Evolutionary conservation across 306 rosid species (phyloP).

Genomic region (Cicer bijugum): DNA sequence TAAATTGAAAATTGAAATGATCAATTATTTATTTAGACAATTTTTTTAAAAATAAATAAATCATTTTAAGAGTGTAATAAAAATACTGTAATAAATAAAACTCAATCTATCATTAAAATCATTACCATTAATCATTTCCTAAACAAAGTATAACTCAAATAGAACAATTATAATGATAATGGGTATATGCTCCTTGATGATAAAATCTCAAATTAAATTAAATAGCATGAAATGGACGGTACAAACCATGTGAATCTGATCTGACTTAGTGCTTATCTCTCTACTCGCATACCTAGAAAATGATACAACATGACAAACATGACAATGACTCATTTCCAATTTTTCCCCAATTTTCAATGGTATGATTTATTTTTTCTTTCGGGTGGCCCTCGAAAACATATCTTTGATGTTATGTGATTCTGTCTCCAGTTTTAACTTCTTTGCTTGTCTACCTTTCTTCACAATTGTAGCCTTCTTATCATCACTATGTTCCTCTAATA

Average conservation of each 20-base stretch:
- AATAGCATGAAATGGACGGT: slow-evolving; percentile 21
- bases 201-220: neutral
- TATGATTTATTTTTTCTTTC: slow-evolving; percentile 57
- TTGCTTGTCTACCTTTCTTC: slow-evolving; percentile 64
- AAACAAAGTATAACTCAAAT: too few relatives aligned
- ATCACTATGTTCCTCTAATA: slow-evolving; percentile 55
- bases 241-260: slow-evolving; percentile 21
- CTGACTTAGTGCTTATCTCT: slow-evolving; percentile 53
- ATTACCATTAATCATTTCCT: too few relatives aligned
- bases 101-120: too few relatives aligned
- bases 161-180: too few relatives aligned
- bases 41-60: too few relatives aligned
- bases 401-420: slow-evolving; percentile 78
- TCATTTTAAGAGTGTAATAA: too few relatives aligned
- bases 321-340: slow-evolving; percentile 38
- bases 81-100: too few relatives aligned
- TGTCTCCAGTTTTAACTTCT: slow-evolving; percentile 76
- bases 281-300: slow-evolving; percentile 22
- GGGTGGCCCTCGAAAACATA: slow-evolving; percentile 76
- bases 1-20: too few relatives aligned
- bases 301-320: slow-evolving; percentile 11
- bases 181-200: too few relatives aligned
- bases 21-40: too few relatives aligned
- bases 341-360: slow-evolving; percentile 12
- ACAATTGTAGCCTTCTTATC: slow-evolving; percentile 53